phyloP scores from a whole-genome alignment of 1,284 basidiomycete genomes.

The Puccinia coronata region DNA sequence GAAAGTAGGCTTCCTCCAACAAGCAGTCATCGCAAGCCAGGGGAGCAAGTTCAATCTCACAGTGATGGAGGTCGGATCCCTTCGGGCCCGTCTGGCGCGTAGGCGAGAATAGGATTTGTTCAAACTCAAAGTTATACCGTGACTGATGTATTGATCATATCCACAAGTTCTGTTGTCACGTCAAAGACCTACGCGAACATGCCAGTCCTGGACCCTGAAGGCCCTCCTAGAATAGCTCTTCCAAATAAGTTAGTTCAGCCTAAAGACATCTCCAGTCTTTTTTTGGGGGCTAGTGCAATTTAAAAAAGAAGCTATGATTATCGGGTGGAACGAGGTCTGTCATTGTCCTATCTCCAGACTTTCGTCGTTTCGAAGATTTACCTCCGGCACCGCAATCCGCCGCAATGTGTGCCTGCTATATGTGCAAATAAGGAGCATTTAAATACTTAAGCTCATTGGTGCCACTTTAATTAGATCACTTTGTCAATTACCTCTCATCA shows the following conservation, averaged over 20 bases:
- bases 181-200: background rate
- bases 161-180: background rate
- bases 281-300: background rate
- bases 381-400: slow-evolving; percentile 1
- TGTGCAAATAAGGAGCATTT: slow-evolving; percentile 7
- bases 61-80: too few species aligned
- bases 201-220: background rate
- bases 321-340: background rate
- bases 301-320: background rate
- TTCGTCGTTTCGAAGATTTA: slow-evolving; percentile 5
- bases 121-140: too few species aligned
- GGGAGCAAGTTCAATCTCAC: too few species aligned
- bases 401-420: background rate
- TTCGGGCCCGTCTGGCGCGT: too few species aligned
- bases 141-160: background rate
- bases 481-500: slow-evolving; percentile 9
- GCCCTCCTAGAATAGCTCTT: background rate
- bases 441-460: background rate
- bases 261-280: background rate
- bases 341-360: background rate
- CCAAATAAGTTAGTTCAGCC: background rate
- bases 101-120: too few species aligned
- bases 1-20: too few species aligned
- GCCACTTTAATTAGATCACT: slow-evolving; percentile 22
- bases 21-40: too few species aligned